Conservation (phyloP, 306 rosid species). For the Dalbergia cochinchinensis region DNA sequence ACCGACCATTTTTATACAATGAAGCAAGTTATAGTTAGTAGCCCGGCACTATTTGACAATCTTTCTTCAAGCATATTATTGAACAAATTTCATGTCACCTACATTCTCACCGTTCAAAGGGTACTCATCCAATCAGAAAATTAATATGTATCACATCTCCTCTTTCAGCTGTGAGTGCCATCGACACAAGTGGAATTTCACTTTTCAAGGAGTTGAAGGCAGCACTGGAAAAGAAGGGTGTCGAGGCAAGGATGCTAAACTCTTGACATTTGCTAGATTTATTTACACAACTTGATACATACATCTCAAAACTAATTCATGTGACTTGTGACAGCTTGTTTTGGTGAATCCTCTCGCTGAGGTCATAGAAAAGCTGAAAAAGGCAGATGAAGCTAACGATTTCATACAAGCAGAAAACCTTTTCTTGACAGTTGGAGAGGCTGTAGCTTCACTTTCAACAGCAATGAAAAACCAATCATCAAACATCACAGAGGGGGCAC, state of each 20-base stretch:
- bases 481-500: slow-evolving; percentile 46
- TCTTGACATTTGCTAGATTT: slow-evolving; percentile 1
- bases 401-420: slow-evolving; percentile 62
- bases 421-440: slow-evolving; percentile 87
- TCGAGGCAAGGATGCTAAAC: slow-evolving; percentile 65
- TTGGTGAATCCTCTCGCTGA: slow-evolving; percentile 94
- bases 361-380: slow-evolving; percentile 82
- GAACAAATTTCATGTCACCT: slow-evolving; percentile 1
- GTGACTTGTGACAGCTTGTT: slow-evolving; percentile 67
- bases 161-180: slow-evolving; percentile 79
- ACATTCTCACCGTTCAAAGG: not conserved
- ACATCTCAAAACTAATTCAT: slow-evolving; percentile 34
- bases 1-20: slow-evolving; percentile 19
- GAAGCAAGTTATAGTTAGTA: not conserved
- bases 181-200: slow-evolving; percentile 90
- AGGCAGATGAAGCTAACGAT: slow-evolving; percentile 62
- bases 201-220: slow-evolving; percentile 74
- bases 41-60: not conserved
- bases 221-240: slow-evolving; percentile 69
- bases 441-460: slow-evolving; percentile 76
- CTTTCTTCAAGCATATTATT: not conserved
- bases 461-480: slow-evolving; percentile 62
- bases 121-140: slow-evolving; percentile 15
- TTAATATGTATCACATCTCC: slow-evolving; percentile 17
- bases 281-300: not conserved